phyloP scores from a whole-genome alignment of 176 grass and related monocot species.

The Carex cristatella region DNA sequence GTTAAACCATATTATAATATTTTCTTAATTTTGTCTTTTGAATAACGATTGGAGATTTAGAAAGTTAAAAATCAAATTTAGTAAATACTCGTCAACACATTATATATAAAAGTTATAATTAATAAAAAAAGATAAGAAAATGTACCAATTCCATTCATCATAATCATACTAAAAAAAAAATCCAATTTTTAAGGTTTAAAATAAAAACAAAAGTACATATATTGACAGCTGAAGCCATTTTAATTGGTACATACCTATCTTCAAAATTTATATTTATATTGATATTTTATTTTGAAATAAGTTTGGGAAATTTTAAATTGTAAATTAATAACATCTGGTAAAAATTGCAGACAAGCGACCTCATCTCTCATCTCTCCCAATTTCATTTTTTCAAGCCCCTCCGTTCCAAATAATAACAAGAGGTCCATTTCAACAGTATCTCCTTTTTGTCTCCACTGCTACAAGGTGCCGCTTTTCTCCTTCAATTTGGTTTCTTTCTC shows the following conservation, averaged over 20 bases:
- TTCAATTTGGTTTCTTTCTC: background rate
- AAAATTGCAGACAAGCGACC: background rate
- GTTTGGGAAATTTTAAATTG: background rate
- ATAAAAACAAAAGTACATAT: no score
- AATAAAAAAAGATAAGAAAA: no score
- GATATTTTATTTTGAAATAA: background rate
- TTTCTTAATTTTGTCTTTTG: background rate
- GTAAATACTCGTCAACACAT: background rate
- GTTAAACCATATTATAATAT: no score
- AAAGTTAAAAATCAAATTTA: background rate
- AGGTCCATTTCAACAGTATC: background rate
- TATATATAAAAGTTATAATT: no score
- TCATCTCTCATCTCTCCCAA: background rate
- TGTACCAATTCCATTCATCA: no score
- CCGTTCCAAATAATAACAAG: background rate
- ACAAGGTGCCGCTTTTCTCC: background rate
- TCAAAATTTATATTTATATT: background rate
- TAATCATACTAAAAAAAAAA: no score
- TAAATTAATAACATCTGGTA: background rate
- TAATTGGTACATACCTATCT: no score
- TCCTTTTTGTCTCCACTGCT: background rate
- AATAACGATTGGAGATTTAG: background rate
- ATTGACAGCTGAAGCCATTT: no score
- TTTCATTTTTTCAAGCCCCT: background rate
- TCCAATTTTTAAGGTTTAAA: no score